These are phyloP conservation scores for Pythium phragmiticola DNA, from an alignment of 352 stramenopile genomes.

Conservation along the genomic window DNA sequence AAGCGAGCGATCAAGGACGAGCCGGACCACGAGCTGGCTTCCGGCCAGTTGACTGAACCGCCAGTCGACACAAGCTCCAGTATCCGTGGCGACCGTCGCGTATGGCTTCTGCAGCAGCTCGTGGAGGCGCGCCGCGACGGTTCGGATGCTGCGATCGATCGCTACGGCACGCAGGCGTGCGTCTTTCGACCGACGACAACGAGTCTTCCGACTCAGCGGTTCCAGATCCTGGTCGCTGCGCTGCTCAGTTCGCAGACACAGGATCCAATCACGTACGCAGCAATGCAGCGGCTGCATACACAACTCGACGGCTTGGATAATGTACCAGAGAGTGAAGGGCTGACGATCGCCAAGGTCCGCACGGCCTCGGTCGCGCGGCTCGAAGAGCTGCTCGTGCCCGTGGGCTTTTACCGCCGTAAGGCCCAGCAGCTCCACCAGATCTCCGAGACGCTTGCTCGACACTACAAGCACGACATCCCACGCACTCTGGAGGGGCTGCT, in stretches of 20 bases:
- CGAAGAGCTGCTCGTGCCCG: constrained; percentile 51
- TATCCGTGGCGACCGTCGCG: constrained; percentile 19
- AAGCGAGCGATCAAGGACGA: constrained; percentile 13
- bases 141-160: constrained; percentile 51
- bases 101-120: constrained; percentile 42
- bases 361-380: constrained; percentile 34
- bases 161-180: constrained; percentile 68
- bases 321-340: constrained; percentile 34
- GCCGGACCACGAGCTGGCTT: background rate
- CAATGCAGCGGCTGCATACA: constrained; percentile 66
- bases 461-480: constrained; percentile 53
- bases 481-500: constrained; percentile 39
- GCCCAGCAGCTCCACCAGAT: constrained; percentile 60
- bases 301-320: constrained; percentile 9
- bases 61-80: background rate
- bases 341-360: constrained; percentile 50
- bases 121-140: constrained; percentile 34
- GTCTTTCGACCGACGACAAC: constrained; percentile 25
- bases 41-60: background rate
- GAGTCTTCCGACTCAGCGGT: constrained; percentile 31
- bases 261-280: constrained; percentile 62
- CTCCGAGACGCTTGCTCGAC: constrained; percentile 36
- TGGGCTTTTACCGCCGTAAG: constrained; percentile 78
- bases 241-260: constrained; percentile 76
- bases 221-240: constrained; percentile 63